A percentile compares a stretch with the other conserved stretches of the same genome.
Evolutionary conservation across 805 yeast genomes (phyloP).

Genomic region (Blastobotrys mokoenaii): DNA sequence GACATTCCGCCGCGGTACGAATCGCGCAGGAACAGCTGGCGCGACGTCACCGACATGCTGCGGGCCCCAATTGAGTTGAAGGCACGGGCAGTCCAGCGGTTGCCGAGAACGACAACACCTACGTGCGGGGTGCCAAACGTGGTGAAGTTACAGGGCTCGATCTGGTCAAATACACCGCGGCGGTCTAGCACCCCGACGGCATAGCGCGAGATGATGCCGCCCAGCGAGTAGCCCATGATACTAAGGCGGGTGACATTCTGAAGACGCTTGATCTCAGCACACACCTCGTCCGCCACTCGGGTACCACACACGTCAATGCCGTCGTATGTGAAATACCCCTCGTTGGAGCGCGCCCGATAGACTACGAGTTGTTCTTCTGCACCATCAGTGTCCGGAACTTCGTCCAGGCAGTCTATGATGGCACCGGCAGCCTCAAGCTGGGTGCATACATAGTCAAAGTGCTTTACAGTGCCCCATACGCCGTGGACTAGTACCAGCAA

Average conservation of each 20-base stretch:
- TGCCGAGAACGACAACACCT: slow-evolving; percentile 51
- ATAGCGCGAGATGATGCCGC: slow-evolving; percentile 78
- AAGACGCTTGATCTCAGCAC: slow-evolving; percentile 29
- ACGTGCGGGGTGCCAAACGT: slow-evolving; percentile 68
- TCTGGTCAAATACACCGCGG: slow-evolving; percentile 41
- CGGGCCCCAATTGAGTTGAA: slow-evolving; percentile 60
- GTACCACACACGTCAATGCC: slow-evolving; percentile 82
- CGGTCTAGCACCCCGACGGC: slow-evolving; percentile 63
- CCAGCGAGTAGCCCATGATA: slow-evolving; percentile 80
- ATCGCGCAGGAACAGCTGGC: slow-evolving; percentile 53
- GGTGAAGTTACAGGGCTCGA: slow-evolving; percentile 51
- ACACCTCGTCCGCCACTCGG: slow-evolving; percentile 62
- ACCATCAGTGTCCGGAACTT: slow-evolving; percentile 7
- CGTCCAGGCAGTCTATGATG: slow-evolving; percentile 10
- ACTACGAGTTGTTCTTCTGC: slow-evolving; percentile 25
- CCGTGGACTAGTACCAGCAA: slow-evolving; percentile 59
- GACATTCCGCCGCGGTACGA: slow-evolving; percentile 32
- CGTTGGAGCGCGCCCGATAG: slow-evolving; percentile 49
- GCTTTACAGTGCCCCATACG: slow-evolving; percentile 70
- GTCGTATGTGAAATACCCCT: slow-evolving; percentile 73
- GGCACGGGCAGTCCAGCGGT: slow-evolving; percentile 38
- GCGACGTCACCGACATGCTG: slow-evolving; percentile 62
- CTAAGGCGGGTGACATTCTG: slow-evolving; percentile 54
- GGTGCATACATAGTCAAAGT: slow-evolving; percentile 52
- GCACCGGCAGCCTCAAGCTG: slow-evolving; percentile 33